Percentiles rank a stretch among this genome's conserved stretches.
These are phyloP conservation scores for Aspergillus floridensis DNA, from an alignment of 2,329 filamentous ascomycete genomes.

Conservation along the genomic window DNA sequence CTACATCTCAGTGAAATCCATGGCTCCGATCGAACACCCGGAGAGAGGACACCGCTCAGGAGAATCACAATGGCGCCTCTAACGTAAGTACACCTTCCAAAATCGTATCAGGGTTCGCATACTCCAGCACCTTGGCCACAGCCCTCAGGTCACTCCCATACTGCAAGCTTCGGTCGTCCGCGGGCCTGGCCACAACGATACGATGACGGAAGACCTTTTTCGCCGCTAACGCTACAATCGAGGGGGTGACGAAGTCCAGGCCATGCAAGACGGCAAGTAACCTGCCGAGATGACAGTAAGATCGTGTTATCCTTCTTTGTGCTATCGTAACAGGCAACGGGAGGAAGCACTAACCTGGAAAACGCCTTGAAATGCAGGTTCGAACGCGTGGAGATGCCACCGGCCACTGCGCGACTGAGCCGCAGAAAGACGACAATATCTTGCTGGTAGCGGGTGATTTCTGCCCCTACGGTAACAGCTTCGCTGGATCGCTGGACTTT, in stretches of 20 bases:
- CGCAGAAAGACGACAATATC: slow-evolving; percentile 85
- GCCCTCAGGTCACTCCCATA: slow-evolving; percentile 81
- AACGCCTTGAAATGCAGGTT: slow-evolving; percentile 74
- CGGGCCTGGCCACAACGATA: slow-evolving; percentile 65
- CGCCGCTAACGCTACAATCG: slow-evolving; percentile 76
- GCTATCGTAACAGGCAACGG: background rate
- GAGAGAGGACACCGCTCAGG: background rate
- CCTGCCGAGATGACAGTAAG: slow-evolving; percentile 14
- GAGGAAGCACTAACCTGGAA: slow-evolving; percentile 46
- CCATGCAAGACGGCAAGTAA: slow-evolving; percentile 75
- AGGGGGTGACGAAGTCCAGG: slow-evolving; percentile 77
- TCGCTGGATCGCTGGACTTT: slow-evolving; percentile 59
- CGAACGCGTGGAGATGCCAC: slow-evolving; percentile 73
- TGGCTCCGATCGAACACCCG: slow-evolving; percentile 3
- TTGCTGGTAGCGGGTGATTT: slow-evolving; percentile 79
- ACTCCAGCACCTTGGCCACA: slow-evolving; percentile 64
- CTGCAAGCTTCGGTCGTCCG: slow-evolving; percentile 81
- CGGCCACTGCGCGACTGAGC: slow-evolving; percentile 77
- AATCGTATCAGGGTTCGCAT: slow-evolving; percentile 54
- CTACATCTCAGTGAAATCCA: background rate
- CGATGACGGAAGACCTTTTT: slow-evolving; percentile 87
- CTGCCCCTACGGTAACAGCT: slow-evolving; percentile 65
- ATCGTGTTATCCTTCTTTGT: background rate
- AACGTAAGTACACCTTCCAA: slow-evolving; percentile 59
- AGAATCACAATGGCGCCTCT: slow-evolving; percentile 53